Percentiles rank a stretch among this genome's conserved stretches.
These are phyloP conservation scores for Epichloe aotearoae DNA, from an alignment of 2,329 filamentous ascomycete species.

Conservation along the genomic window DNA sequence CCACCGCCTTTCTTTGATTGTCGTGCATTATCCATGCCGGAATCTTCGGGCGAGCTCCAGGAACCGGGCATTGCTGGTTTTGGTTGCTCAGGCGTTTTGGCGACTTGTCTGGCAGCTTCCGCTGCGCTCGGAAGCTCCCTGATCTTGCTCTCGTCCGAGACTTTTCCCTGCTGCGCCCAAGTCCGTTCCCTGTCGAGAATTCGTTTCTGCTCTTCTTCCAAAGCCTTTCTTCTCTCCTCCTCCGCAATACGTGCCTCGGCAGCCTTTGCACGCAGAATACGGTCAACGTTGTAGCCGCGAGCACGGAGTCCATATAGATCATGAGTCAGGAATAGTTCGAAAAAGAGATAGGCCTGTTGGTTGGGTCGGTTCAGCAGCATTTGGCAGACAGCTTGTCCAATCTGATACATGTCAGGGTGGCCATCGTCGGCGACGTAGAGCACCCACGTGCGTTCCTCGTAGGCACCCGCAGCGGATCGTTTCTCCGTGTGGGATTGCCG, in stretches of 20 bases:
- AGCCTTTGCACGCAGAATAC: constrained; percentile 78
- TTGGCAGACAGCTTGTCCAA: constrained; percentile 75
- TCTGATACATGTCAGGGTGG: constrained; percentile 75
- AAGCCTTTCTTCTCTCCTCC: constrained; percentile 59
- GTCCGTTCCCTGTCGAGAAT: constrained; percentile 43
- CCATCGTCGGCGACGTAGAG: constrained; percentile 62
- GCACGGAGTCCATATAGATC: constrained; percentile 69
- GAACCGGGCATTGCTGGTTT: constrained; percentile 54
- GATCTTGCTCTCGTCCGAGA: not conserved
- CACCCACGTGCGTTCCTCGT: constrained; percentile 40
- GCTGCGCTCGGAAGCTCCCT: constrained; percentile 12
- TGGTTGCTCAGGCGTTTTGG: constrained; percentile 28
- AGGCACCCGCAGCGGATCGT: constrained; percentile 55
- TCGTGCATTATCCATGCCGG: constrained; percentile 18
- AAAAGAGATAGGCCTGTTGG: constrained; percentile 76
- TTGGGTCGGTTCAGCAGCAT: constrained; percentile 70
- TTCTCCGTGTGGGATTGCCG: constrained; percentile 59
- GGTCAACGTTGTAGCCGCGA: constrained; percentile 92
- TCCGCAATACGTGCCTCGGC: constrained; percentile 81
- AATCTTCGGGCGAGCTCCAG: constrained; percentile 54
- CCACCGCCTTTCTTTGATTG: constrained; percentile 33
- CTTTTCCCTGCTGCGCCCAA: constrained; percentile 27
- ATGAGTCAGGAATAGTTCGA: constrained; percentile 81
- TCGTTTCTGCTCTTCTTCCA: constrained; percentile 58
- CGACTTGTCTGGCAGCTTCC: constrained; percentile 25